Conservation (phyloP, 768 basidiomycete genomes). For the Lentinula aciculospora region DNA sequence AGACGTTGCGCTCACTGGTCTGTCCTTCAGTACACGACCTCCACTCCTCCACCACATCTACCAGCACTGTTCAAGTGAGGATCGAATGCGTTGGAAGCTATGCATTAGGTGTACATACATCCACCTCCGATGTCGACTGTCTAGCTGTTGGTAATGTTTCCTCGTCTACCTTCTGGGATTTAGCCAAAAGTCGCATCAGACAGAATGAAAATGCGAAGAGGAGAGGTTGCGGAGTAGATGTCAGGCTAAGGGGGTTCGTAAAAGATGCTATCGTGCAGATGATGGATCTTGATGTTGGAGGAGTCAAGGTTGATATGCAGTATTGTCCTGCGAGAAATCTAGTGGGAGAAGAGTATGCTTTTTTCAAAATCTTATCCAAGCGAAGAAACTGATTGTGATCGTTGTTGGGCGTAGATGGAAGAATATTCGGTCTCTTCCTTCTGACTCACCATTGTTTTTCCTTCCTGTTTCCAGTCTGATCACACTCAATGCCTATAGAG, state of each 20-base stretch:
- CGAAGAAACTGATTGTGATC: neutral
- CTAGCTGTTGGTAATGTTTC: conserved; percentile 17
- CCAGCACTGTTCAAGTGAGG: neutral
- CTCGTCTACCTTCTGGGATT: conserved; percentile 14
- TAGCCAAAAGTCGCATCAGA: conserved; percentile 7
- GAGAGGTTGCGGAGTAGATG: neutral
- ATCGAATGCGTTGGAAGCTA: conserved; percentile 15
- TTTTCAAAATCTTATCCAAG: neutral
- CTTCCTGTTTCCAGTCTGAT: conserved; percentile 12
- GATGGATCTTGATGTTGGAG: conserved; percentile 16
- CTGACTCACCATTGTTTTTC: conserved; percentile 11
- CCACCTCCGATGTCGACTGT: conserved; percentile 16
- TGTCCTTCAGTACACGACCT: neutral
- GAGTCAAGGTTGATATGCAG: conserved; percentile 17
- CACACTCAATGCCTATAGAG: conserved; percentile 17
- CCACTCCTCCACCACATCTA: neutral
- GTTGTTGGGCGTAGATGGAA: conserved; percentile 11
- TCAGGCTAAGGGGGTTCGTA: conserved; percentile 14
- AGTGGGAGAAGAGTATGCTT: conserved; percentile 11
- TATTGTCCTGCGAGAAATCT: conserved; percentile 15
- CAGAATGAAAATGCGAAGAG: neutral
- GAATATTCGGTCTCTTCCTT: conserved; percentile 3
- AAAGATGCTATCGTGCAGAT: conserved; percentile 17
- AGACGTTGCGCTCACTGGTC: neutral
- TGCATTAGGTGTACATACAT: conserved; percentile 13